Percentiles rank a stretch among this genome's conserved stretches.
Conservation (phyloP, 345 rosid genomes). For the Bruguiera parviflora region DNA sequence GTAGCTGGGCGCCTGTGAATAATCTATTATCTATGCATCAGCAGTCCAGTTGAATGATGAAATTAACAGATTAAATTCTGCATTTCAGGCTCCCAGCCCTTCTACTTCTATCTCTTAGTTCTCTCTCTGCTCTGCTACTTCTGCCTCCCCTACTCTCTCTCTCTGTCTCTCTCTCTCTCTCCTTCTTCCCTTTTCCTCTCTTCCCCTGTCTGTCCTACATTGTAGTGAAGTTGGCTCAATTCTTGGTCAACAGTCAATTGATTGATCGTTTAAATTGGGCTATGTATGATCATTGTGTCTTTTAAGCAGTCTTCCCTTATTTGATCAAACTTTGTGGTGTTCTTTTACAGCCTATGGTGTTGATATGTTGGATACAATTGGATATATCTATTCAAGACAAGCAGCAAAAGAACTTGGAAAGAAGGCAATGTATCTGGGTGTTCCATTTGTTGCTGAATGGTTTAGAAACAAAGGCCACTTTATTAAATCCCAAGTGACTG, state of each 20-base stretch:
- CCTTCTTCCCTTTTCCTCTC: too few relatives aligned
- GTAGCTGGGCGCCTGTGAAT: too few relatives aligned
- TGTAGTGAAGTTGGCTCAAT: not conserved
- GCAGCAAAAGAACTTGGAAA: conserved; percentile 98
- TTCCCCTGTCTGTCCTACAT: too few relatives aligned
- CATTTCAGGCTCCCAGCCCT: too few relatives aligned
- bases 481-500: conserved; percentile 96
- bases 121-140: too few relatives aligned
- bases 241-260: not conserved
- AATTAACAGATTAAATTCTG: too few relatives aligned
- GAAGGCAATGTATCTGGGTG: conserved; percentile 75
- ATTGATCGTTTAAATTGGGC: not conserved
- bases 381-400: conserved; percentile 86
- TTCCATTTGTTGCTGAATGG: conserved; percentile 97
- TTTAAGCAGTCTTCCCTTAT: not conserved
- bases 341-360: conserved; percentile 78
- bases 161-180: too few relatives aligned
- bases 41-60: too few relatives aligned
- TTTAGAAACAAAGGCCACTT: conserved; percentile 93
- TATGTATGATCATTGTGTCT: conserved; percentile 8
- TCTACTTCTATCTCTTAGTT: too few relatives aligned
- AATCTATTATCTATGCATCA: too few relatives aligned
- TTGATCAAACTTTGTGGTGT: not conserved
- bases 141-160: too few relatives aligned
- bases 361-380: conserved; percentile 92